Conservation (phyloP, 106 monocot genomes). For the Xerophyta viscosa region DNA sequence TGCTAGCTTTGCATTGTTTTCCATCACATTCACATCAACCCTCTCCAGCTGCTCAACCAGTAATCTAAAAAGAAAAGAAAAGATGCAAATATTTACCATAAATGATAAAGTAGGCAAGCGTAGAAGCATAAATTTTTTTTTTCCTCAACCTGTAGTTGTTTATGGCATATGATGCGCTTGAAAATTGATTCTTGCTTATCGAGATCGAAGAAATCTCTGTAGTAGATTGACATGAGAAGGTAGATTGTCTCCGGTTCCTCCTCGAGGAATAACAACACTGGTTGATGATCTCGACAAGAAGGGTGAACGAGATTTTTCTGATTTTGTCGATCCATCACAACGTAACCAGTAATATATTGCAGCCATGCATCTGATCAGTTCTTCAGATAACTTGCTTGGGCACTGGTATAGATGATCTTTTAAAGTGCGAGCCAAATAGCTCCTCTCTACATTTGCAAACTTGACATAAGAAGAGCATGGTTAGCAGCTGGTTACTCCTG, state of each 20-base stretch:
- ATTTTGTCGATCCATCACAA: slow-evolving; percentile 18
- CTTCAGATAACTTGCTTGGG: slow-evolving; percentile 78
- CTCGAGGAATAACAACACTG: slow-evolving; percentile 28
- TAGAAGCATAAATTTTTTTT: background rate
- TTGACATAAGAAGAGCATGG: slow-evolving; percentile 19
- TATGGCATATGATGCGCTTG: slow-evolving; percentile 40
- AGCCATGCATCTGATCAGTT: slow-evolving; percentile 79
- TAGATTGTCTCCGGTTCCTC: slow-evolving; percentile 19
- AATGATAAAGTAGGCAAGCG: background rate
- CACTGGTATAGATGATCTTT: slow-evolving; percentile 58
- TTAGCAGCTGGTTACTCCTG: background rate
- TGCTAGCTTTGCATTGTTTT: slow-evolving; percentile 55
- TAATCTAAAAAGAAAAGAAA: slow-evolving; percentile 20
- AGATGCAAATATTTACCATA: background rate
- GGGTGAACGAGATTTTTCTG: slow-evolving; percentile 21
- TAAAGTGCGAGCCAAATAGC: slow-evolving; percentile 37
- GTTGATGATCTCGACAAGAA: slow-evolving; percentile 59
- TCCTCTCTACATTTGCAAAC: slow-evolving; percentile 25
- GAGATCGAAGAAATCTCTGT: slow-evolving; percentile 47
- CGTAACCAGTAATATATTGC: slow-evolving; percentile 43
- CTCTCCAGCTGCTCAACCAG: slow-evolving; percentile 67
- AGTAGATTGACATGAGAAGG: slow-evolving; percentile 13
- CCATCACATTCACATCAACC: slow-evolving; percentile 41
- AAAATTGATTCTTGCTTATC: slow-evolving; percentile 36
- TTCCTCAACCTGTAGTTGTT: slow-evolving; percentile 48